phyloP scores from a whole-genome alignment of 805 yeast species.

The Starmerella riodocensis region DNA sequence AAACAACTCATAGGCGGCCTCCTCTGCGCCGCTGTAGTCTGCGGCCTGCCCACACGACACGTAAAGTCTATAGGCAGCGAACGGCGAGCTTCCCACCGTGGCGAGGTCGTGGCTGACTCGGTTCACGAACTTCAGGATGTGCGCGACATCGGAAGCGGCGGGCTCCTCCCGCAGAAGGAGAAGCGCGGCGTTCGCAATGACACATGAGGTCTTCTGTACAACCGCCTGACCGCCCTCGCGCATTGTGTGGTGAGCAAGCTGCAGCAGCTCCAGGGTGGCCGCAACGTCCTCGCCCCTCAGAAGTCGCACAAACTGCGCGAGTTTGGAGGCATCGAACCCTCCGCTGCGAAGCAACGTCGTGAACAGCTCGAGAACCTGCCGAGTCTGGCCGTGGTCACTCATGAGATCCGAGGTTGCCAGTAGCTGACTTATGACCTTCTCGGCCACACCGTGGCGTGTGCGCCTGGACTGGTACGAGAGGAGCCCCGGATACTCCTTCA shows the following conservation, averaged over 20 bases:
- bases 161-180: conserved; percentile 27
- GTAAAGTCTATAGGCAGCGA: conserved; percentile 34
- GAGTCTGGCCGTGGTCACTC: conserved; percentile 38
- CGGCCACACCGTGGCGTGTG: conserved; percentile 46
- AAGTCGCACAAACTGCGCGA: conserved; percentile 60
- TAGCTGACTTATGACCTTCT: conserved; percentile 47
- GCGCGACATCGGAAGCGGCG: conserved; percentile 1
- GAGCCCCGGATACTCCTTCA: conserved; percentile 41
- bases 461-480: conserved; percentile 39
- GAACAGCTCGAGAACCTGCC: conserved; percentile 47
- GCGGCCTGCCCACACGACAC: conserved; percentile 62
- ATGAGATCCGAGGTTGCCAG: conserved; percentile 31
- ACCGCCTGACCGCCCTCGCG: conserved; percentile 39
- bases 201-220: conserved; percentile 58
- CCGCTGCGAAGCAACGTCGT: conserved; percentile 38
- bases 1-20: conserved; percentile 73
- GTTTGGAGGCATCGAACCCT: conserved; percentile 24
- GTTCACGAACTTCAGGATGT: conserved; percentile 60
- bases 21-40: conserved; percentile 59
- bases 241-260: conserved; percentile 37
- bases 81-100: conserved; percentile 21
- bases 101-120: conserved; percentile 53
- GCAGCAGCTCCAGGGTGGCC: conserved; percentile 35
- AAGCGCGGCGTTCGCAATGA: conserved; percentile 52
- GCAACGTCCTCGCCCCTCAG: conserved; percentile 39